Conservation (phyloP, 2,329 filamentous ascomycete genomes). For the Venturia asperata region DNA sequence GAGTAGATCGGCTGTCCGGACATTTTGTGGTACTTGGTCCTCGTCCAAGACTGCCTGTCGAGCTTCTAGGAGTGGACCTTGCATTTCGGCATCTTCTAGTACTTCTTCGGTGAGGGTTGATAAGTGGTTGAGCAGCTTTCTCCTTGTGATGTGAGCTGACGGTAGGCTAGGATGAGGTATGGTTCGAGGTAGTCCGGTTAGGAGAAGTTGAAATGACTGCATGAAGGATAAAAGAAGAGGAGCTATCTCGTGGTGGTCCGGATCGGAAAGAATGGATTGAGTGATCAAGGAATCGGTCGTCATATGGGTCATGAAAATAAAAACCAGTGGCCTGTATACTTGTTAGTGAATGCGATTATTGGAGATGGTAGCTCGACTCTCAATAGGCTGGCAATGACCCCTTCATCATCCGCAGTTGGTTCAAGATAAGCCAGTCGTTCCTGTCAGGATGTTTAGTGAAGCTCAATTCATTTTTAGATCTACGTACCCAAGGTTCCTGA, state of each 20-base stretch:
- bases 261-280: slow-evolving; percentile 11
- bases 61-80: not conserved
- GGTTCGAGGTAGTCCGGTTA: slow-evolving; percentile 17
- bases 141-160: slow-evolving; percentile 19
- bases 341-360: not conserved
- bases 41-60: not conserved
- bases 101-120: slow-evolving; percentile 16
- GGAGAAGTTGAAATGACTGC: slow-evolving; percentile 14
- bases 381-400: slow-evolving; percentile 15
- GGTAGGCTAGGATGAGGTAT: slow-evolving; percentile 17
- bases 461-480: not conserved
- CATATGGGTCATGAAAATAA: slow-evolving; percentile 19
- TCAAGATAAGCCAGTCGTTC: slow-evolving; percentile 15
- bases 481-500: slow-evolving; percentile 19
- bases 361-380: not conserved
- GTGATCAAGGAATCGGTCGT: slow-evolving; percentile 14
- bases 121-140: slow-evolving; percentile 17
- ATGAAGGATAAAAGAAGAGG: slow-evolving; percentile 17
- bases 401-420: slow-evolving; percentile 12
- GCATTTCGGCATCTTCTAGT: slow-evolving; percentile 9
- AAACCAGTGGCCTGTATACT: slow-evolving; percentile 12
- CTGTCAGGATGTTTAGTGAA: not conserved
- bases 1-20: slow-evolving; percentile 13
- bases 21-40: slow-evolving; percentile 1
- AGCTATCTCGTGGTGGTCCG: slow-evolving; percentile 14